Evolutionary conservation across 2,329 filamentous ascomycete species (phyloP), one percentile per base, ranked within the genome.

Genomic region (Apiospora kogelbergensis): DNA sequence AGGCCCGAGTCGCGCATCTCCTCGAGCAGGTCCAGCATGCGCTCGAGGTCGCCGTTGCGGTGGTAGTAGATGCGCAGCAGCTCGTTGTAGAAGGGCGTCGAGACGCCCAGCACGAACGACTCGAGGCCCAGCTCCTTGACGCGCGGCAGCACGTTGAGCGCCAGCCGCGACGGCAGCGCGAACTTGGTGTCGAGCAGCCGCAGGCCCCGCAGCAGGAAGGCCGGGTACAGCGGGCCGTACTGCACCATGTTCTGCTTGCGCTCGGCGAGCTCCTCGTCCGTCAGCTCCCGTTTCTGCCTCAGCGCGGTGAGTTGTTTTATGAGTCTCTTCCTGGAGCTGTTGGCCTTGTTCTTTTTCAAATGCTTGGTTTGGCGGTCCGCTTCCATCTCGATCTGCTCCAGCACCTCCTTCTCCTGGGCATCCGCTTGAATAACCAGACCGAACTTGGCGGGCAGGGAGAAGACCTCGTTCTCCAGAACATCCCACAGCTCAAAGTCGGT

Each of bases 21-120:
- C 53, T 85, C 82, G 6, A 93, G 80, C 1, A 91, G 77, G 4
- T 84, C 80, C 65, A 89, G 79, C 30, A 91, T 86, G 1, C 83
- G 83, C 3, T 75, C 72, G 2, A 88, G 82, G 74, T 93, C 88
- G 26, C 88, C 84, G 71, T 88, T 87, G 13, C 88, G 86, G 42
- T 81, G 78, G 88, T 90, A 93, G 68, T 89, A 82, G 26, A 90
- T 84, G 17, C 83, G 79, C 30, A 93, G 83, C 42, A 94, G 84
- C 65, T 88, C 84, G 75, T 91, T 90, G 82, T 93, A 95, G 53
- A 95, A 87, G 0, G 86, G 82, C 0, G 91, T 91, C 22, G 89
- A 90, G 6, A 88, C 90, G 64, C 91, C 92, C 0, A 95, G 85
- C 7, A 93, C 89, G 75, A 91, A 93, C 0, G 91, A 91, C 69